These are phyloP conservation scores for Letharia columbiana DNA, from an alignment of 495 filamentous ascomycete species.

Conservation along the genomic window DNA sequence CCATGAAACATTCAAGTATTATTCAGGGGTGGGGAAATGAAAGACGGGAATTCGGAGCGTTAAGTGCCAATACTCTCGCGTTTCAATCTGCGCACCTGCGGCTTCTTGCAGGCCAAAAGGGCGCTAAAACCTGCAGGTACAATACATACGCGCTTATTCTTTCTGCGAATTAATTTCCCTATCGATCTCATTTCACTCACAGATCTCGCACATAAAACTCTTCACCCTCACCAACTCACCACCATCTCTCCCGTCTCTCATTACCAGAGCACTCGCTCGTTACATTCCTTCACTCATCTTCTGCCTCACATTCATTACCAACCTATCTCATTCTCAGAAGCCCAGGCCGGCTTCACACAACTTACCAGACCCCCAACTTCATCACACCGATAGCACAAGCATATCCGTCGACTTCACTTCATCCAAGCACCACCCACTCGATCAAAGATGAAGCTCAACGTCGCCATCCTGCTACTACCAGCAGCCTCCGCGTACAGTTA, in stretches of 20 bases:
- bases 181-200: conserved; percentile 2
- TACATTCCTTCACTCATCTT: background rate
- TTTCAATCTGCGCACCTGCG: conserved; percentile 2
- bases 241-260: background rate
- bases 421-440: background rate
- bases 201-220: background rate
- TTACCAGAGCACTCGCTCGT: conserved; percentile 5
- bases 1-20: background rate
- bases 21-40: background rate
- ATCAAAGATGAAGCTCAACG: conserved; percentile 11
- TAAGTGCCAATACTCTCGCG: background rate
- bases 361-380: background rate
- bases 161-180: background rate
- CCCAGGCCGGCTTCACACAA: conserved; percentile 1
- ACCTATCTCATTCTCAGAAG: background rate
- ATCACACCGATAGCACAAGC: background rate
- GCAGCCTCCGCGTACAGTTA: background rate
- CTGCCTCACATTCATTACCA: background rate
- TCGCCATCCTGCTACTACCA: conserved; percentile 10
- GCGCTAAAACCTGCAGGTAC: conserved; percentile 5
- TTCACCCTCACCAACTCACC: background rate
- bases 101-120: background rate
- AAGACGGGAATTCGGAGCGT: background rate
- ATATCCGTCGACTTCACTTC: background rate
- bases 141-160: background rate